These are phyloP conservation scores for Ploettnerulaceae sp. DNA, from an alignment of 2,329 filamentous ascomycete genomes.

Conservation along the genomic window DNA sequence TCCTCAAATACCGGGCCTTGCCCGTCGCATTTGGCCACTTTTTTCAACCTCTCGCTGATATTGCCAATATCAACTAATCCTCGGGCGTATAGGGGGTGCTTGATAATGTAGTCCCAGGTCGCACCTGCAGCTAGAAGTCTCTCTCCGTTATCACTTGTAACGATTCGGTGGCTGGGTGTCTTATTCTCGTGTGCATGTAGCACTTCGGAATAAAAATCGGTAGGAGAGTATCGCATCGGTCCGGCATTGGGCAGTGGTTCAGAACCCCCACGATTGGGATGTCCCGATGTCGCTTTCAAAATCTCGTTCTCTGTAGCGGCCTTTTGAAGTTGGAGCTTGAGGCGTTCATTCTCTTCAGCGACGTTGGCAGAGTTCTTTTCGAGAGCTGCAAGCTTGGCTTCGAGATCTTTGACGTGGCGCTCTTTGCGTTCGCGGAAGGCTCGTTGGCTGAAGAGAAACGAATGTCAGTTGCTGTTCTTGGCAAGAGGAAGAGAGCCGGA, in stretches of 20 bases:
- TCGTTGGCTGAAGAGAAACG: slow-evolving; percentile 62
- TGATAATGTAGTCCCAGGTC: slow-evolving; percentile 86
- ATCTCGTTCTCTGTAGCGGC: slow-evolving; percentile 90
- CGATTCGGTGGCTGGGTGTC: slow-evolving; percentile 63
- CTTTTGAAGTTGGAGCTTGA: slow-evolving; percentile 79
- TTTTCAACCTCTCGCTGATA: slow-evolving; percentile 75
- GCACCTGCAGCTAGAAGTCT: slow-evolving; percentile 68
- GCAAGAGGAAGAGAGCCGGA: background rate
- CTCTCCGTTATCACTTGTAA: slow-evolving; percentile 61
- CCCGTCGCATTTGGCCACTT: slow-evolving; percentile 74
- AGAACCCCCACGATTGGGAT: slow-evolving; percentile 36
- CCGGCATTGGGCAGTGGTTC: slow-evolving; percentile 47
- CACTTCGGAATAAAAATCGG: slow-evolving; percentile 63
- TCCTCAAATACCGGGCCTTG: slow-evolving; percentile 87
- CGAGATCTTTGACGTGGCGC: slow-evolving; percentile 86
- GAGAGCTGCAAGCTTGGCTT: slow-evolving; percentile 74
- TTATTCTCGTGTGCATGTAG: slow-evolving; percentile 58
- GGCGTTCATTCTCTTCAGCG: slow-evolving; percentile 76
- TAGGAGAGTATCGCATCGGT: slow-evolving; percentile 66
- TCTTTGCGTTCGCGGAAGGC: slow-evolving; percentile 97
- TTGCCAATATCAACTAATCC: slow-evolving; percentile 77
- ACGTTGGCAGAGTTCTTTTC: slow-evolving; percentile 69
- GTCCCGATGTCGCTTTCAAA: slow-evolving; percentile 68
- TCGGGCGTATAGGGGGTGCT: slow-evolving; percentile 68
- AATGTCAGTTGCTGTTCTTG: background rate